phyloP scores from a whole-genome alignment of 495 filamentous ascomycete genomes.

The Amorphotheca resinae region DNA sequence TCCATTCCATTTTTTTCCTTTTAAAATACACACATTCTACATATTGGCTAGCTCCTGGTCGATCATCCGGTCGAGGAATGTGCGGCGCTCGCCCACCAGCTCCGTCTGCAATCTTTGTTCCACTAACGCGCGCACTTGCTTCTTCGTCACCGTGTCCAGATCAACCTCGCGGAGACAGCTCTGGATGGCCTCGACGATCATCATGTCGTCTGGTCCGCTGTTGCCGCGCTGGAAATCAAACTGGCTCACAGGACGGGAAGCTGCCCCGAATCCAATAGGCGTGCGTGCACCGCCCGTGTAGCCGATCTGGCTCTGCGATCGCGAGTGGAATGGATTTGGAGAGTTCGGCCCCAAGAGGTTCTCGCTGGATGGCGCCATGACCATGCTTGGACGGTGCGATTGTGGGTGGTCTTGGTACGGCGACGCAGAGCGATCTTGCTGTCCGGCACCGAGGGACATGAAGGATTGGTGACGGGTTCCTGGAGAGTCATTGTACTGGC shows the following conservation, averaged over 20 bases:
- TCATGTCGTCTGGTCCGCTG: slow-evolving; percentile 57
- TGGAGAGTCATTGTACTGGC: slow-evolving; percentile 10
- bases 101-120: slow-evolving; percentile 88
- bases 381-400: slow-evolving; percentile 18
- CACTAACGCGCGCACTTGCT: slow-evolving; percentile 83
- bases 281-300: slow-evolving; percentile 27
- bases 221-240: slow-evolving; percentile 64
- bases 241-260: slow-evolving; percentile 47
- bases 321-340: slow-evolving; percentile 18
- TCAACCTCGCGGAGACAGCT: slow-evolving; percentile 79
- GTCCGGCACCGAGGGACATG: slow-evolving; percentile 33
- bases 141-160: slow-evolving; percentile 93
- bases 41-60: slow-evolving; percentile 90
- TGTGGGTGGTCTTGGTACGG: slow-evolving; percentile 39
- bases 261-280: slow-evolving; percentile 28
- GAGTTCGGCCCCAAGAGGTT: slow-evolving; percentile 11
- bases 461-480: slow-evolving; percentile 30
- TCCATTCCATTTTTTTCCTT: background rate
- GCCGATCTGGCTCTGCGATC: slow-evolving; percentile 30
- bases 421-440: slow-evolving; percentile 24
- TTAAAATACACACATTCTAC: too few relatives aligned
- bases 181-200: slow-evolving; percentile 74
- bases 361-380: slow-evolving; percentile 11
- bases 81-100: slow-evolving; percentile 64
- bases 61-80: slow-evolving; percentile 82